Percentiles rank a stretch among this genome's conserved stretches.
Evolutionary conservation across 129 eudicot genomes (phyloP).

Genomic region (Tanacetum coccineum): DNA sequence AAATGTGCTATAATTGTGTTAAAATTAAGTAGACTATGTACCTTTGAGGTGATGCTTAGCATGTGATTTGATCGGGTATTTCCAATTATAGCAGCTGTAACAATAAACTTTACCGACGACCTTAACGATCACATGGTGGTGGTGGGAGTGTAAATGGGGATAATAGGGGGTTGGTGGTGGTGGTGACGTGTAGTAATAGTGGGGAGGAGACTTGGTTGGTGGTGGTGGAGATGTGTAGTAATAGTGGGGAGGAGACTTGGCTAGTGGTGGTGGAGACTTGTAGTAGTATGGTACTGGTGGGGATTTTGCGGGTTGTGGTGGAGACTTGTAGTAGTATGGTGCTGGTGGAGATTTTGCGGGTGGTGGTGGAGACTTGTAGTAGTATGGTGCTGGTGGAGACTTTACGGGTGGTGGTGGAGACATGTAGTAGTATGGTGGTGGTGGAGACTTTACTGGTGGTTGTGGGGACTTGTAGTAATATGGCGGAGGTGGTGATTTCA

Average conservation of each 20-base stretch:
- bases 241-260: no score
- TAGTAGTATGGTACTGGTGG: no score
- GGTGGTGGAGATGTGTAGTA: no score
- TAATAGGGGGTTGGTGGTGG: conserved; percentile 50
- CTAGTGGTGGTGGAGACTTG: no score
- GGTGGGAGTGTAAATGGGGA: conserved; percentile 34
- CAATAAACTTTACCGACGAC: conserved; percentile 65
- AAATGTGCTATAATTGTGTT: neutral
- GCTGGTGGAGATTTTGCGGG: conserved; percentile 26
- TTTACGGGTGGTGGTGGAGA: conserved; percentile 35
- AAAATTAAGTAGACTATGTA: conserved; percentile 15
- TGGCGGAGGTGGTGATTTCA: conserved; percentile 30
- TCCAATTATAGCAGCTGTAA: conserved; percentile 56
- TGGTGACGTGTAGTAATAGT: conserved; percentile 43
- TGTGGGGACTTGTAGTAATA: conserved; percentile 33
- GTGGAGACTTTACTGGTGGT: conserved; percentile 33
- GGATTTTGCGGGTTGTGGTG: conserved; percentile 22
- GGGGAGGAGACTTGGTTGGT: conserved; percentile 35
- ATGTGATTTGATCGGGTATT: conserved; percentile 48
- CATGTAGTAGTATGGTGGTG: conserved; percentile 34
- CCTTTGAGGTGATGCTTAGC: conserved; percentile 65
- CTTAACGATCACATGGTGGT: conserved; percentile 33
- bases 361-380: conserved; percentile 33
- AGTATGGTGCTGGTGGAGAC: conserved; percentile 38
- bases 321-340: conserved; percentile 26